Evolutionary conservation across 2,329 filamentous ascomycete genomes (phyloP), one percentile per base, ranked within the genome.

Genomic region (Periconia macrospinosa): DNA sequence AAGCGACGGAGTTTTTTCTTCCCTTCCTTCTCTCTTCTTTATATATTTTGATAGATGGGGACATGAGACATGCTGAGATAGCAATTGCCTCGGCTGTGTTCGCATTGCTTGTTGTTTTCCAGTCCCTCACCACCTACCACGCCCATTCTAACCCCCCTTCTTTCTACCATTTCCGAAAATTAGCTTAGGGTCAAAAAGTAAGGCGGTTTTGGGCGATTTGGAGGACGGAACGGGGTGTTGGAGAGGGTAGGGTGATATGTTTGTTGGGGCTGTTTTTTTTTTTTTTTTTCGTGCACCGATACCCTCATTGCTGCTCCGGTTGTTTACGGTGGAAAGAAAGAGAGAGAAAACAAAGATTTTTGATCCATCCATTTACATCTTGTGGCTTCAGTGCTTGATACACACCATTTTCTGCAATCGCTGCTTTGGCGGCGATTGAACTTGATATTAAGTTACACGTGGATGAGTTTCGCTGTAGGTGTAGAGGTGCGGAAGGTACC

Each of bases 271-370:
- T n/a, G n/a, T n/a, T n/a, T n/a, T n/a, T n/a, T n/a, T n/a, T n/a
- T n/a, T n/a, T 30, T 45, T 8, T 14, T 37, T 20, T 47, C 61
- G 59, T 37, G 33, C 15, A 37, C 66, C 67, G 67, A 71, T 71
- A 70, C 65, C 68, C 67, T 71, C 67, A 61, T 59, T 71, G 59
- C 56, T 61, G 54, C 54, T 65, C 64, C 61, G 65, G 62, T 68
- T 58, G 15, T 47, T 14, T 18, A 30, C 18, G 41, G 41, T 48
- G 33, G 47, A 37, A 40, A 5, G 23, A 27, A 52, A 52, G 46
- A 48, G 47, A 58, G 47, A 52, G 37, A 19, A 19, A n/a, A n/a
- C n/a, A n/a, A n/a, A n/a, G n/a, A n/a, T n/a, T 37, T n/a, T 37
- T 14, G 33, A 5, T 37, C 33, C 11, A 37, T 13, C n/a, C n/a